Evolutionary conservation across 495 filamentous ascomycete species (phyloP), one percentile per base, ranked within the genome.

Genomic region (Tirmania nivea): DNA sequence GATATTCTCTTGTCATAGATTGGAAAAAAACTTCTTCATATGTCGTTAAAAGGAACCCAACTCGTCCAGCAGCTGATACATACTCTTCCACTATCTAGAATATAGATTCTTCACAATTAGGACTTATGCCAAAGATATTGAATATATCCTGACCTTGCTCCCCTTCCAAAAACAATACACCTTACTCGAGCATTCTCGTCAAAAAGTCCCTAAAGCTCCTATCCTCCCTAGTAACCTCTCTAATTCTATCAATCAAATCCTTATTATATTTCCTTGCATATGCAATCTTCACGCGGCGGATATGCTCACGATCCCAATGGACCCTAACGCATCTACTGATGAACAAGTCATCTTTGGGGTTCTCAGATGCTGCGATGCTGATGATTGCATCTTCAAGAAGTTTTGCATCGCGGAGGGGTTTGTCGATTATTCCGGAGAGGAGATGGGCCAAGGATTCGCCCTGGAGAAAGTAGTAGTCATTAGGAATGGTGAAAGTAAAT

Each of bases 381-480:
- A 75, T 76, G 37, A 95, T 75, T 4, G 90, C 88, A 69, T 97
- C 90, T 66, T 93, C 79, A 34, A 97, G 73, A n/a, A 97, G 80
- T 37, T 96, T 75, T 6, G 89, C 85, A 65, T 97, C 90, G 52
- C 90, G 88, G 57, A 93, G 82, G 35, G 90, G 87, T 49, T 84
- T 81, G 69, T 97, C 95, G 68, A 95, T 88, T 42, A 89, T 80
- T 61, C 92, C 90, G 68, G 94, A 94, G 63, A 97, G 83, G 56
- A 96, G 84, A 68, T 97, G 90, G 11, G 89, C 85, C 20, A 97
- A 78, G 17, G 90, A 78, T 69, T 97, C 90, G 49, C 90, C 90
- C 90, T 95, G 60, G 48, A 54, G 35, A 51, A 14, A 34, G 6
- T 10, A 34, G 51, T 56, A 60, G 54, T 50, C 49, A 55, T 36